Base-by-base conservation (phyloP, 352 stramenopile genomes). In the Globisporangium middletonii region DNA sequence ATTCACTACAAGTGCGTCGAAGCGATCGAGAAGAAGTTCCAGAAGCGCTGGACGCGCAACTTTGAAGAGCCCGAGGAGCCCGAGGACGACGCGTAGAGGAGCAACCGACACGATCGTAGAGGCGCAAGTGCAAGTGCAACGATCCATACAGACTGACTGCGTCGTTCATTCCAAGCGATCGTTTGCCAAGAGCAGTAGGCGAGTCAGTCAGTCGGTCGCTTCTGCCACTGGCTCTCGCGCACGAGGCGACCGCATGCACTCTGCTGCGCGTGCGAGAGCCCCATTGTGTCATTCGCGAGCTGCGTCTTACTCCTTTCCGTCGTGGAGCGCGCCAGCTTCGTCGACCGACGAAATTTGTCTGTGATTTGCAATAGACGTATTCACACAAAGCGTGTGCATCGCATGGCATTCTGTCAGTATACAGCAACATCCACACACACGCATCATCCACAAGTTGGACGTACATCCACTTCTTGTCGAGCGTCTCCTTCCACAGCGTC, bases 401-500 rank as follows among this genome's bases (percentile, higher is more conserved):
- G 26, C 11, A 48, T 35, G 30, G 30, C 30, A 8, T 35, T 35
- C 4, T 8, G 30, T 35, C n/a, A 48, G 12, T n/a, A 4, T 9
- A 45, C n/a, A 12, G n/a, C 5, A n/a, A 45, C 0, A 15, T 35
- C 27, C 13, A n/a, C 28, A 23, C 9, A 2, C n/a, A 61, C 41
- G 18, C 42, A 58, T 11, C 50, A 0, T 26, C 6, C 6, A 60
- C 18, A 33, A 23, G 41, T 43, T 43, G 18, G 19, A 91, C 77
- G 67, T 86, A 89, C 81, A 93, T 92, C 96, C 96, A 99, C 60
- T 90, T 94, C 62, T 97, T 97, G 80, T 98, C 92, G 30, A 99
- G 80, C 48, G 78, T 96, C 71, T 98, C 89, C 75, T 99, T 99
- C 97, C 97, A 99, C 3, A 99, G 71, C 46, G 90, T 97, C 5